These are phyloP conservation scores for Erigeron canadensis DNA, from an alignment of 129 eudicot species.

Conservation along the genomic window DNA sequence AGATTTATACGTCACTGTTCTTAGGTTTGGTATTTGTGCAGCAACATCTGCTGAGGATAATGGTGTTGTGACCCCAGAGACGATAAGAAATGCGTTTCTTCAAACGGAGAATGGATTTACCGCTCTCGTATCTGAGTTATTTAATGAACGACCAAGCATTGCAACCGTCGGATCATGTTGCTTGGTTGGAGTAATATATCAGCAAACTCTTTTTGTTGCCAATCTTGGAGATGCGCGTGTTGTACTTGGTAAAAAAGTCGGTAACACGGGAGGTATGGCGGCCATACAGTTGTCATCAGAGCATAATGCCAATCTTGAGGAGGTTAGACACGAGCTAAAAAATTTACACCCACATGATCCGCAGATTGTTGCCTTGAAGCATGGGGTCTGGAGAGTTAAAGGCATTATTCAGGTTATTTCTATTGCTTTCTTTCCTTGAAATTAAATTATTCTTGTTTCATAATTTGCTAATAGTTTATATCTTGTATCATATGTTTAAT, in stretches of 20 bases:
- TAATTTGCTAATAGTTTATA: neutral
- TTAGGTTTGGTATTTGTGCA: constrained; percentile 56
- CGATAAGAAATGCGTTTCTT: constrained; percentile 52
- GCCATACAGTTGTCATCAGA: constrained; percentile 68
- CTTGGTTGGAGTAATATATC: constrained; percentile 68
- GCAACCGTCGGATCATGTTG: constrained; percentile 78
- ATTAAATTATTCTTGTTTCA: constrained; percentile 1
- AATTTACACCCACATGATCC: constrained; percentile 67
- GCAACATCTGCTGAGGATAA: constrained; percentile 46
- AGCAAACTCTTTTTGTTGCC: constrained; percentile 61
- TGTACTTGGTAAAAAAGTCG: constrained; percentile 60
- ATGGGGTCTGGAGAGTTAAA: constrained; percentile 81
- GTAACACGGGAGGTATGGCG: constrained; percentile 50
- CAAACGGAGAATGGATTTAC: constrained; percentile 62
- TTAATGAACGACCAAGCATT: constrained; percentile 47
- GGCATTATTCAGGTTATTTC: constrained; percentile 76
- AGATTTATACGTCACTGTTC: constrained; percentile 32
- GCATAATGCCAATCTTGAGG: constrained; percentile 70
- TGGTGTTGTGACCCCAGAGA: constrained; percentile 59
- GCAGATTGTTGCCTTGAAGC: constrained; percentile 55
- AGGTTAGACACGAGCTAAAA: constrained; percentile 54
- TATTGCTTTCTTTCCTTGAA: constrained; percentile 8
- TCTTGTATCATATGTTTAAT: neutral
- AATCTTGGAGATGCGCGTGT: constrained; percentile 79
- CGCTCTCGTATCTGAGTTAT: constrained; percentile 45